Evolutionary conservation across 75 land plant species (phyloP), one percentile per base, ranked within the genome.

Genomic region (Larix kaempferi): DNA sequence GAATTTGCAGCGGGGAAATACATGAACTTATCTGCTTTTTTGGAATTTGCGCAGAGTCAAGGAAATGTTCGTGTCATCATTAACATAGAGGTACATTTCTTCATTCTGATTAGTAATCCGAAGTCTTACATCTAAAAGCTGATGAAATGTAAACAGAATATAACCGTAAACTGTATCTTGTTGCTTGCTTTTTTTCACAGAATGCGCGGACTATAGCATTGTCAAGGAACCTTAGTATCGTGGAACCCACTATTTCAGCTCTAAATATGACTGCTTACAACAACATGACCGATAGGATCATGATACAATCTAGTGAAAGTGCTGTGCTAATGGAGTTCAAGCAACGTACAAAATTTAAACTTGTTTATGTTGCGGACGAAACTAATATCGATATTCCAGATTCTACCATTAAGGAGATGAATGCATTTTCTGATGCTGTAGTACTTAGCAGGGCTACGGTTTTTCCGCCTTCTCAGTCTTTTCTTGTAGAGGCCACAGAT

Each of bases 291-390:
- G 19, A 74, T 15, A 74, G 35, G 58, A 55, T 93, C 22, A 13
- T 85, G 33, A 85, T 93, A 74, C 88, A 87, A 54, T 93, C 95
- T 15, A 89, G 87, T 21, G 95, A 93, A 71, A 88, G 76, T 49
- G 83, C 91, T 22, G 91, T 93, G 10, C 80, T 93, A 8, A 19
- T 65, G 25, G 71, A 72, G 21, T 89, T 93, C 80, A 75, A 80
- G 58, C 56, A 82, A 16, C 39, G 39, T 22, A 76, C 81, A 27
- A 33, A 44, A 12, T 93, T 87, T 75, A 76, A 87, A 33, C 74
- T 84, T 61, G 88, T 91, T 0, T 77, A 81, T 12, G 1, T 3
- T 5, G 81, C 89, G 37, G 22, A 62, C 2, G 80, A 87, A 27
- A 37, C 2, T 0, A 23, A 84, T 5, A 76, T 86, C 16, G 77